These are phyloP conservation scores for Grosmannia serpens DNA, from an alignment of 2,329 filamentous ascomycete genomes.

Conservation along the genomic window DNA sequence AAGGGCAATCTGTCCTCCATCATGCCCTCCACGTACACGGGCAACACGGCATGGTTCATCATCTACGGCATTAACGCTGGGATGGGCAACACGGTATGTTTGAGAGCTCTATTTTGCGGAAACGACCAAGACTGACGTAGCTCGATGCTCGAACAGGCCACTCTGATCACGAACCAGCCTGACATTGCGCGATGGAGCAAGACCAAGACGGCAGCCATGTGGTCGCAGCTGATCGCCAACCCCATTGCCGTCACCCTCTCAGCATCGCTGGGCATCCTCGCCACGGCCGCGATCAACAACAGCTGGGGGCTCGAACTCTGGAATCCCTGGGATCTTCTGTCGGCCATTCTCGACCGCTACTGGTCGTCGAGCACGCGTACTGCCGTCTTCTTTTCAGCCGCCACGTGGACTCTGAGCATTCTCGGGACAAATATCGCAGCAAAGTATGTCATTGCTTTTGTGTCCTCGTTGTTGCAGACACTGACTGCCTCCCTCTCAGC, in stretches of 20 bases:
- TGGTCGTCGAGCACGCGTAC: slow-evolving; percentile 9
- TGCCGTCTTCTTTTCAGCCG: slow-evolving; percentile 13
- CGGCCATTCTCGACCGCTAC: slow-evolving; percentile 14
- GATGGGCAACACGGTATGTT: slow-evolving; percentile 19
- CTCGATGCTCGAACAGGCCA: neutral
- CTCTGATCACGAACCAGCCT: slow-evolving; percentile 28
- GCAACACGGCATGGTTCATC: slow-evolving; percentile 22
- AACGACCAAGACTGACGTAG: neutral
- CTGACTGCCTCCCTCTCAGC: neutral
- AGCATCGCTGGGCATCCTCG: slow-evolving; percentile 30
- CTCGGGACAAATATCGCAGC: slow-evolving; percentile 16
- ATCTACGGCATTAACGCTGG: slow-evolving; percentile 26
- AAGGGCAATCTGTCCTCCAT: slow-evolving; percentile 20
- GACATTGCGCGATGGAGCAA: slow-evolving; percentile 31
- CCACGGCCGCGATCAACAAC: slow-evolving; percentile 30
- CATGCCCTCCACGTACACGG: slow-evolving; percentile 13
- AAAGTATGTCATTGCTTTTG: slow-evolving; percentile 13
- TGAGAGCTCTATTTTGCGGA: neutral
- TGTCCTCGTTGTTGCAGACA: neutral
- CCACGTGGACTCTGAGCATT: slow-evolving; percentile 12
- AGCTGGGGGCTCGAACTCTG: slow-evolving; percentile 22
- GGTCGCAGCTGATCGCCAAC: slow-evolving; percentile 28
- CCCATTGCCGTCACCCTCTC: slow-evolving; percentile 29
- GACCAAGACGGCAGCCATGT: slow-evolving; percentile 26
- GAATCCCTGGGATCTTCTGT: slow-evolving; percentile 15